Base-by-base conservation (phyloP, 805 yeast genomes). In the Barnettozyma sucrosica region DNA sequence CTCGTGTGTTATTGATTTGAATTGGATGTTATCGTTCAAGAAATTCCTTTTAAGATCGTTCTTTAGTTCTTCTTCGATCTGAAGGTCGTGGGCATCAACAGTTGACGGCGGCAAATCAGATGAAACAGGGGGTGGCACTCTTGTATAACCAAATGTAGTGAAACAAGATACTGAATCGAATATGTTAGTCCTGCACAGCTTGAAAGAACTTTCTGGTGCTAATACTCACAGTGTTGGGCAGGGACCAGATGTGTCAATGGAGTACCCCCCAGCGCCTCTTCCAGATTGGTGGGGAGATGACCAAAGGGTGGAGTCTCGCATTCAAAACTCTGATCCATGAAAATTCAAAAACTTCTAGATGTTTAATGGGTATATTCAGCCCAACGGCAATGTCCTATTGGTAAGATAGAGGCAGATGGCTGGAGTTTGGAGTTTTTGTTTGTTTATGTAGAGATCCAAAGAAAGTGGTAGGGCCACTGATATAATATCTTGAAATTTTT, bases 211-310 rank as follows among this genome's bases (percentile, higher is more conserved):
- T 34, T 18, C 4, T 10, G 6, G 20, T 8, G 23, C 21, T 9
- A 2, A 18, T 34, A 64, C 72, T 49, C 53, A 70, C 71, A 49
- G 38, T 62, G 66, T 45, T 71, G 74, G 2, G 62, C 65, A 2
- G 77, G 77, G 2, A 70, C 55, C 14, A 72, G 51, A 41, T 62
- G 69, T 18, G 64, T 59, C 43, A 72, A 45, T 0, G 76, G 75
- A 21, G 66, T 63, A 13, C 55, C 58, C 5, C 63, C 66, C 13
- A 64, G 51, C 19, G 65, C 65, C 47, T 61, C 64, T 19, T 42
- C 51, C 37, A 61, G 41, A n/a, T 48, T 48, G 13, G 37, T 37
- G 2, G 65, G 65, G 16, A 61, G 49, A 3, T 14, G 32, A 26
- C 23, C 42, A 39, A 39, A 39, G n/a, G 40, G 40, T 5, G 25